Evolutionary conservation across 1,139 yeast species (phyloP), one percentile per base, ranked within the genome.

Genomic region (Hyphopichia khmerensis): DNA sequence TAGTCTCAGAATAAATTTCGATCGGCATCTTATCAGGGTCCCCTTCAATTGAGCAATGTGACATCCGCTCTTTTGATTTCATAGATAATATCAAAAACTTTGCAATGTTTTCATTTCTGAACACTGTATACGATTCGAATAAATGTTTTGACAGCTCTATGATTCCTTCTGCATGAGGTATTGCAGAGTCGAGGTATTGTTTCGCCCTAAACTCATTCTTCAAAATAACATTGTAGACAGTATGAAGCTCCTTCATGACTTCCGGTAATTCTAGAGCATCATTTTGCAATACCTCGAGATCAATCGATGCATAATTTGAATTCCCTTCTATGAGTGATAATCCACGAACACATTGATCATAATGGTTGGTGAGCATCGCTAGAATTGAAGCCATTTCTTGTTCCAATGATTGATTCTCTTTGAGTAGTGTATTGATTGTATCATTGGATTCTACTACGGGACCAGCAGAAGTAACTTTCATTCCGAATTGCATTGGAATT

Each of bases 301-400:
- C 54, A 19, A 57, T 52, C 2, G 48, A 49, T 9, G 37, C 32
- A 5, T 45, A 48, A 2, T 41, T 31, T 6, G 45, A 26, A 15
- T 35, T 41, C 15, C 41, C 42, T 18, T 48, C 48, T 35, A 51
- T 45, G 11, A 52, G 56, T 51, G 42, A 59, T 40, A 46, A 59
- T 41, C 51, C 83, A 38, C 76, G 69, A 3, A 65, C 51, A 50
- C 96, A 87, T 55, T 87, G 90, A 57, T 89, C 96, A 51, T 82
- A 88, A 62, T 90, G 96, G 42, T 80, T 79, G 6, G 96, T 85
- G 32, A 90, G 65, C 56, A 90, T 82, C 45, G 82, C 84, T 31
- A 90, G 65, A 16, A 86, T 67, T 8, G 77, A 72, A 0, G 88
- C 95, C 61, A 89, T 72, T 43, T 87, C 95, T 45, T 75, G 74